phyloP scores from a whole-genome alignment of 179 eudicot genomes.

The Dionaea muscipula region DNA sequence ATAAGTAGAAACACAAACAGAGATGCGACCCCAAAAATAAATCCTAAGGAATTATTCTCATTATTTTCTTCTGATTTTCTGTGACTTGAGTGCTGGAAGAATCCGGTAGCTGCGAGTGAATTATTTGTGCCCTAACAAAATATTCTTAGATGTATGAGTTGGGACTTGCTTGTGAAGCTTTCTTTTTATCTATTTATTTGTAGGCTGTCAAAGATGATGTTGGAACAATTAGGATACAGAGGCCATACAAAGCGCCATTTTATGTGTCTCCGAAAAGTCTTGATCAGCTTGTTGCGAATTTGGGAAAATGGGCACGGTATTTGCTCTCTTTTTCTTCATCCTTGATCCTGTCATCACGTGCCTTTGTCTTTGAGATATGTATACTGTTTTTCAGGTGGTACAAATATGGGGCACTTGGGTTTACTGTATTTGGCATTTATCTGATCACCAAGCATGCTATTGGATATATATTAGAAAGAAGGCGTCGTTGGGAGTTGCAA shows the following conservation, averaged over 20 bases:
- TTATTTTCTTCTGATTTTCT: no score
- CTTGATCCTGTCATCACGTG: not conserved
- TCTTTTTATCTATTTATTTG: constrained; percentile 1
- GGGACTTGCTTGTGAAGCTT: constrained; percentile 3
- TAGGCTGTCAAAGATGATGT: constrained; percentile 94
- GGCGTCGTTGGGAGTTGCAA: constrained; percentile 72
- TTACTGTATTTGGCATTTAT: constrained; percentile 64
- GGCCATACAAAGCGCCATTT: constrained; percentile 87
- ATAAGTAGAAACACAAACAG: no score
- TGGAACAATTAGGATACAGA: constrained; percentile 73
- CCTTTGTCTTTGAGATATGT: not conserved
- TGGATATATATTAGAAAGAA: constrained; percentile 66
- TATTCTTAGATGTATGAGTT: not conserved
- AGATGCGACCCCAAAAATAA: no score
- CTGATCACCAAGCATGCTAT: constrained; percentile 72
- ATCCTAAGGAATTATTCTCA: no score
- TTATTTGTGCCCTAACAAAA: no score
- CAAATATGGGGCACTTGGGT: constrained; percentile 71
- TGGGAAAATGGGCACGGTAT: constrained; percentile 94
- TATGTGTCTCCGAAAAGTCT: constrained; percentile 72
- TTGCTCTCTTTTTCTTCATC: not conserved
- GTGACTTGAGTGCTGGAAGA: no score
- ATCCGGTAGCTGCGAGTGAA: no score
- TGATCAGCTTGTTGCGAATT: constrained; percentile 86
- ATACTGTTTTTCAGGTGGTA: constrained; percentile 50